Conservation (phyloP, 495 filamentous ascomycete genomes). For the Cercophora sp. region DNA sequence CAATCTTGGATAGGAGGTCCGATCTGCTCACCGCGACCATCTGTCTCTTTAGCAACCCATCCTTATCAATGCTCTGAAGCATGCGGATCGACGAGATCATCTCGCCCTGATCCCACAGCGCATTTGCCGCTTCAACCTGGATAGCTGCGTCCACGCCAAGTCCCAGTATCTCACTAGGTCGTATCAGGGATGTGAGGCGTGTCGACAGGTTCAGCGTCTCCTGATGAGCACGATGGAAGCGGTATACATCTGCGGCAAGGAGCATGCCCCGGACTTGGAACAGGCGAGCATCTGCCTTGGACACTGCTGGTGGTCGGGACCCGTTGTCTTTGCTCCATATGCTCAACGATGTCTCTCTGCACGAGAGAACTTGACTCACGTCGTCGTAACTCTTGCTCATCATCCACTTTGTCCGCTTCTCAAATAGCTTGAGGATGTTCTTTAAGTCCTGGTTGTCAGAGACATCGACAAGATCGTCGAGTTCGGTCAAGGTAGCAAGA, state of each 20-base stretch:
- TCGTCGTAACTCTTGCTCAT: constrained; percentile 77
- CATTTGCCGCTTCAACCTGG: constrained; percentile 75
- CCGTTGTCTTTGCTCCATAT: constrained; percentile 64
- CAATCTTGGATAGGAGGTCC: constrained; percentile 80
- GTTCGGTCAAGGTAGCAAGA: constrained; percentile 74
- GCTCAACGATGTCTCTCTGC: constrained; percentile 76
- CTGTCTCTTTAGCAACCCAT: constrained; percentile 63
- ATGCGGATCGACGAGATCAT: constrained; percentile 86
- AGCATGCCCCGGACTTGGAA: constrained; percentile 72
- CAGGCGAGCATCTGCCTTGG: constrained; percentile 58
- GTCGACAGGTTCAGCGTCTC: constrained; percentile 81
- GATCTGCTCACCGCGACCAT: constrained; percentile 69
- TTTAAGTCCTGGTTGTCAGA: constrained; percentile 56
- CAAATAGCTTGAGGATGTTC: constrained; percentile 57
- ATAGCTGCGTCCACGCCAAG: constrained; percentile 72
- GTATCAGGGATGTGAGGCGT: constrained; percentile 68
- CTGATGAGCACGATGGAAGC: constrained; percentile 75
- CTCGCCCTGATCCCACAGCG: constrained; percentile 93
- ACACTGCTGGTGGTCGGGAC: constrained; percentile 58
- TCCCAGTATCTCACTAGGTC: constrained; percentile 59
- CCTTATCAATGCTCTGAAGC: constrained; percentile 66
- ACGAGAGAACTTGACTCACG: constrained; percentile 74
- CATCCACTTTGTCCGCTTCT: constrained; percentile 69
- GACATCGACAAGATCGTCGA: constrained; percentile 69
- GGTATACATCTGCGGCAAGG: constrained; percentile 66